Evolutionary conservation across 106 monocot genomes (phyloP), one percentile per base, ranked within the genome.

Genomic region (Vanilla planifolia): DNA sequence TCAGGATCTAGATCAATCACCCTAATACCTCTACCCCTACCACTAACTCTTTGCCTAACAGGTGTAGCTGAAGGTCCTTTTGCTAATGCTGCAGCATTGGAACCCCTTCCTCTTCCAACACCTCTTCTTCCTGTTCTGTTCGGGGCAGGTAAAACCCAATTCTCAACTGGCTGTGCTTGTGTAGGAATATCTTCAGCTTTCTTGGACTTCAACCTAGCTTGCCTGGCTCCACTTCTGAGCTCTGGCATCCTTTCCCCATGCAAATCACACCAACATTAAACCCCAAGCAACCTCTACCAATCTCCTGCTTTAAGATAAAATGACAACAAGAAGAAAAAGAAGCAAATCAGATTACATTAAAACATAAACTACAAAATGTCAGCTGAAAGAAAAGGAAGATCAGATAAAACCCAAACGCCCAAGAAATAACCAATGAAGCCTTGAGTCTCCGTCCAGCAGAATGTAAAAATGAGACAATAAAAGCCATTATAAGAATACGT

Each of bases 231-330:
- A 66, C 96, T 98, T 79, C 88, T 65, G 84, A 98, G 66, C 75
- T 98, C 91, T 75, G 88, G 96, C 96, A 98, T 98, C 77, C 79
- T 92, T 76, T 82, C 74, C 82, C 96, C 96, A 86, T 88, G 73
- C 88, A 86, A 80, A 11, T 80, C 64, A 80, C 67, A n/a, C 65
- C 52, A 61, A 41, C 70, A 60, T 70, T 73, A 68, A 61, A 64
- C 77, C 71, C 62, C 70, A 10, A 21, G 26, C 29, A n/a, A 23
- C 50, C 53, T 62, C 58, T 67, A 51, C 55, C 71, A 57, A 72
- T 71, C 69, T 76, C 62, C 67, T 50, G 32, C 51, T 51, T 44
- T 60, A 43, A 24, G 28, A n/a, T n/a, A n/a, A n/a, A n/a, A n/a
- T 45, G 16, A 5, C 43, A 55, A 25, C 15, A 21, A 19, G 24